Base-by-base conservation (phyloP, 78 protist species). In the Bodo saltans region DNA sequence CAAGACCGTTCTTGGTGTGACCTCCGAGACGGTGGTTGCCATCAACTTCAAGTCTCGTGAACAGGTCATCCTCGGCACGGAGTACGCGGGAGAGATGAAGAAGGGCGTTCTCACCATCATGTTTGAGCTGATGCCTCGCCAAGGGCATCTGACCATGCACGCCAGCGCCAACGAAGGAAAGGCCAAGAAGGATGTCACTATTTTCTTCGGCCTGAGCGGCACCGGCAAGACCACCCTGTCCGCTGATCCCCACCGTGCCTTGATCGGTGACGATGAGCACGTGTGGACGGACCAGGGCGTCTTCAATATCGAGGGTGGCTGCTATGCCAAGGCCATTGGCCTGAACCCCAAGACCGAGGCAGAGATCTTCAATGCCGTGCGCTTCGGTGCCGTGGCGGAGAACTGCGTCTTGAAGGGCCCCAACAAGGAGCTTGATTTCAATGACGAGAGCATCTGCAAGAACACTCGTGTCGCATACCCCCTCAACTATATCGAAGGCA, bases 191-290 rank as follows among this genome's bases (percentile, higher is more conserved):
- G 86, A 82, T 40, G 89, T 85, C 53, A 89, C 97, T 27, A 34
- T 95, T 69, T 95, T 95, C 92, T 95, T 96, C 74, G 97, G 99
- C 74, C 94, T 95, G 42, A 86, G 92, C 42, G 97, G 99, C 60
- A 96, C 99, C 11, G 99, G 99, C 73, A 97, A 97, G 91, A 97
- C 99, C 28, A 95, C 99, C 3, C 92, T 97, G 30, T 93, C 97
- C 3, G 96, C 98, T 0, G 98, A 97, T 73, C 92, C 95, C 8
- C 26, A 87, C 39, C 93, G 99, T 37, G 21, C 38, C 26, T 82
- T 97, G 38, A 94, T 97, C 67, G 99, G 99, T 32, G 99, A 97
- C 84, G 99, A 97, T 87, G 99, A 97, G 92, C 99, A 97, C 86
- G 87, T 82, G 47, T 97, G 99, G 99, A 84, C 88, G 26, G 94